These are phyloP conservation scores for Asterella californica DNA, from an alignment of 225 moss, liverwort and hornwort genomes.

Conservation along the genomic window DNA sequence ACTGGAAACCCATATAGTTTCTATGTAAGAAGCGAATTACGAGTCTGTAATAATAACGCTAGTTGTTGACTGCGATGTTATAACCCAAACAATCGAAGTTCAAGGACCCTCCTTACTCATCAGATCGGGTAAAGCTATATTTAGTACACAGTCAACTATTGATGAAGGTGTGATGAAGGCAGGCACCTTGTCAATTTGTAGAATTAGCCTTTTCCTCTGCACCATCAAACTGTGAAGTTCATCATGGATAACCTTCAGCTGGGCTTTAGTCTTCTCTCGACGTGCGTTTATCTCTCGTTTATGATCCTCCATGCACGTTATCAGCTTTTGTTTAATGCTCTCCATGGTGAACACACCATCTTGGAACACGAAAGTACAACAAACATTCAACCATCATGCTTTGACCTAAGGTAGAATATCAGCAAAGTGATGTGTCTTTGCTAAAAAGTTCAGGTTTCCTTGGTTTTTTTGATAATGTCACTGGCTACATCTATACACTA, in stretches of 20 bases:
- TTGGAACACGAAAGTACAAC: neutral
- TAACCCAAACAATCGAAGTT: no score
- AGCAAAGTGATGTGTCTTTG: no score
- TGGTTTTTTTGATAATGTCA: no score
- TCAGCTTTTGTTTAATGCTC: constrained; percentile 59
- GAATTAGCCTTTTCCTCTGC: constrained; percentile 58
- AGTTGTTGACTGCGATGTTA: neutral
- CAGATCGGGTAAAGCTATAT: no score
- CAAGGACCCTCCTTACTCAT: no score
- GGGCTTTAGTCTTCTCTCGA: constrained; percentile 50
- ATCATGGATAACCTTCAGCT: constrained; percentile 67
- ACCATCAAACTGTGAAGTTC: constrained; percentile 76
- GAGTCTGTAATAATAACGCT: neutral
- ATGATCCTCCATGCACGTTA: constrained; percentile 71
- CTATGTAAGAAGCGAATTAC: no score
- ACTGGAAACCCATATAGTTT: no score
- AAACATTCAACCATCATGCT: neutral
- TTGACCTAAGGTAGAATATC: neutral
- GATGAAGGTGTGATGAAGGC: neutral
- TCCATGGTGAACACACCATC: constrained; percentile 89
- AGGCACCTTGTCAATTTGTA: constrained; percentile 69
- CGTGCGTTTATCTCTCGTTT: constrained; percentile 64
- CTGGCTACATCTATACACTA: no score
- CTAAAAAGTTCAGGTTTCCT: neutral
- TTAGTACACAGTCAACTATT: no score